Conservation (phyloP, 106 monocot genomes). For the Dactylorhiza incarnata region DNA sequence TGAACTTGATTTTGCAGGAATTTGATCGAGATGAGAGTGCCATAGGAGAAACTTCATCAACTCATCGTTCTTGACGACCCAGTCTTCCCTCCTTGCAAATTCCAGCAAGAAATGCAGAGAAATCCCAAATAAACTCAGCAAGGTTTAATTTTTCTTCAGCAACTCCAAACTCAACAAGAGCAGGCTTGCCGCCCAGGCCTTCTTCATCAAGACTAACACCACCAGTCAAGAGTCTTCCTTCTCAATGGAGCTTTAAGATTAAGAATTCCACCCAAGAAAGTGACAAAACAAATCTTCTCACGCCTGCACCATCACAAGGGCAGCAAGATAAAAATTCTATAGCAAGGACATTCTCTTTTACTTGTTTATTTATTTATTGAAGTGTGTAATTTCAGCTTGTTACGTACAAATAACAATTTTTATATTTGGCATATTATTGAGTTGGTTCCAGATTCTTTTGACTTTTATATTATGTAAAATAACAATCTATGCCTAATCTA, state of each 20-base stretch:
- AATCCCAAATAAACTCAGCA: conserved; percentile 28
- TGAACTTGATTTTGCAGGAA: conserved; percentile 17
- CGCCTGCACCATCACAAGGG: conserved; percentile 40
- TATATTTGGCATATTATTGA: no score
- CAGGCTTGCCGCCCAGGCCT: conserved; percentile 78
- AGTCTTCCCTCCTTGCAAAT: conserved; percentile 71
- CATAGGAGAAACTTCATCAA: conserved; percentile 22
- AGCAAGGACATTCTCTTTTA: conserved; percentile 55
- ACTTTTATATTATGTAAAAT: no score
- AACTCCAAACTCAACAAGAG: conserved; percentile 51
- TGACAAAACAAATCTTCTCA: conserved; percentile 56
- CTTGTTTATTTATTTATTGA: no score
- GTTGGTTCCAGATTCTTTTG: no score
- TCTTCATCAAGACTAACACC: conserved; percentile 57
- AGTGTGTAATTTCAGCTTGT: no score
- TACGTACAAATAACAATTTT: no score
- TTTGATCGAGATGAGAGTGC: conserved; percentile 16
- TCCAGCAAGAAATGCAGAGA: conserved; percentile 54
- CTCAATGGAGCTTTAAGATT: conserved; percentile 43
- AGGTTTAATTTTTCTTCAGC: conserved; percentile 22
- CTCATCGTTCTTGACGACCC: conserved; percentile 34
- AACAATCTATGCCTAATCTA: no score
- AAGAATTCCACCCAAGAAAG: conserved; percentile 40
- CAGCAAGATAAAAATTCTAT: conserved; percentile 43
- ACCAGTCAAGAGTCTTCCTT: conserved; percentile 42